Evolutionary conservation across 148 eudicot species (phyloP), one percentile per base, ranked within the genome.

Genomic region (Chenopodium quinoa): DNA sequence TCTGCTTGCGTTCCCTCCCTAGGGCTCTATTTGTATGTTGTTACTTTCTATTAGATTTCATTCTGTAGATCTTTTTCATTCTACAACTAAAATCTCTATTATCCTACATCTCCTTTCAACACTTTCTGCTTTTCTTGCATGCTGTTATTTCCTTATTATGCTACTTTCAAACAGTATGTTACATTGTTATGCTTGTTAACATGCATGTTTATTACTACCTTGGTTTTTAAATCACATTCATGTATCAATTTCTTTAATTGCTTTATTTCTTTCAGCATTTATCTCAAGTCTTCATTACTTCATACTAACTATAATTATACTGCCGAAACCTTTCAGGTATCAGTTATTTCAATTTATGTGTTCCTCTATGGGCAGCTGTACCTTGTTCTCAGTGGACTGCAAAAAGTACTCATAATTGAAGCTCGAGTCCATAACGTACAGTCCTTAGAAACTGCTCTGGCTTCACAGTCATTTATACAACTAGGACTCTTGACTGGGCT

Each of bases 301-400:
- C 14, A 56, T 56, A 3, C 17, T 4, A 62, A 54, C 13, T 63
- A 46, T 23, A 44, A 12, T 67, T 44, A 56, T 50, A 52, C 23
- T 77, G 17, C 52, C 79, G 16, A 84, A 81, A 52, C 73, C 76
- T 80, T 87, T 90, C 97, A 96, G 99, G 87, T 94, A 78, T 92
- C 99, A 29, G 90, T 96, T 27, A 78, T 96, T 50, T 92, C 92
- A 44, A 90, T 96, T 32, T 96, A 96, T 67, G 92, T 93, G n/a
- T 96, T 96, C 86, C 94, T 96, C 2, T 94, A 96, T 19, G 98
- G 99, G 75, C 99, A 94, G 84, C 89, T 97, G n/a, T 97, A 92
- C 92, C 86, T 97, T 46, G 98, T 97, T 79, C 97, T 97, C 67
- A 97, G 99, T 86, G 98, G 99, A 71, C 84, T 97, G 78, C 91